phyloP scores from a whole-genome alignment of 192 early-diverging fungal genomes.

The Borealophlyctis nickersoniae region DNA sequence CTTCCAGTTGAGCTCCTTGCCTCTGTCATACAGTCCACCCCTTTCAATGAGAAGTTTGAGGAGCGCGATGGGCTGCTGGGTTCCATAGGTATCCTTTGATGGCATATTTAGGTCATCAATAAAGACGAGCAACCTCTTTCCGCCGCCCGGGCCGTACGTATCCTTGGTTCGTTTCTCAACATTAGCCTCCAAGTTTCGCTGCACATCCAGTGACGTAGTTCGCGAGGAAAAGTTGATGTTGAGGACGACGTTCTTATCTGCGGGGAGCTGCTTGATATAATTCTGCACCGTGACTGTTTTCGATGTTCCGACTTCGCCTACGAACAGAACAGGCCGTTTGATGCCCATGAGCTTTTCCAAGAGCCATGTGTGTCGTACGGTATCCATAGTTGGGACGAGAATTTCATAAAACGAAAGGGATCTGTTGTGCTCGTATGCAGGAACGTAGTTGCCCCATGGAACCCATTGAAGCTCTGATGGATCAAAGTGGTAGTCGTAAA shows the following conservation, averaged over 20 bases:
- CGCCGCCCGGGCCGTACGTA: slow-evolving; percentile 55
- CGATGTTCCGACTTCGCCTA: slow-evolving; percentile 58
- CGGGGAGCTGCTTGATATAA: slow-evolving; percentile 44
- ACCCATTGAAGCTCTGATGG: slow-evolving; percentile 49
- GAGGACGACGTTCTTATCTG: slow-evolving; percentile 53
- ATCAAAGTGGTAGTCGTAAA: slow-evolving; percentile 62
- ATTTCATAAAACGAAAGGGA: slow-evolving; percentile 50
- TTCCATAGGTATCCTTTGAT: slow-evolving; percentile 61
- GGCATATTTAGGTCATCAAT: slow-evolving; percentile 65
- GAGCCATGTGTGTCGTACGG: slow-evolving; percentile 57
- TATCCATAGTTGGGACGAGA: slow-evolving; percentile 58
- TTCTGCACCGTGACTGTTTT: slow-evolving; percentile 61
- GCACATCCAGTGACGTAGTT: slow-evolving; percentile 58
- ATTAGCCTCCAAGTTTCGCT: slow-evolving; percentile 58
- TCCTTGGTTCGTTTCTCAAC: slow-evolving; percentile 63
- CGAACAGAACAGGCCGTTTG: slow-evolving; percentile 56
- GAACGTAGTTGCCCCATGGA: slow-evolving; percentile 55
- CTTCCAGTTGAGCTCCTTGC: slow-evolving; percentile 64
- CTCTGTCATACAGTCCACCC: slow-evolving; percentile 56
- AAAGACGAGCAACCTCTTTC: slow-evolving; percentile 52
- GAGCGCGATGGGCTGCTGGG: slow-evolving; percentile 61
- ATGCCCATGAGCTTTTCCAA: slow-evolving; percentile 51
- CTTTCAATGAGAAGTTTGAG: slow-evolving; percentile 58
- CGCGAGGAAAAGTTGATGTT: slow-evolving; percentile 61
- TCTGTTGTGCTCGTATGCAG: slow-evolving; percentile 52